These are phyloP conservation scores for Punica granatum DNA, from an alignment of 345 rosid species.

Conservation along the genomic window DNA sequence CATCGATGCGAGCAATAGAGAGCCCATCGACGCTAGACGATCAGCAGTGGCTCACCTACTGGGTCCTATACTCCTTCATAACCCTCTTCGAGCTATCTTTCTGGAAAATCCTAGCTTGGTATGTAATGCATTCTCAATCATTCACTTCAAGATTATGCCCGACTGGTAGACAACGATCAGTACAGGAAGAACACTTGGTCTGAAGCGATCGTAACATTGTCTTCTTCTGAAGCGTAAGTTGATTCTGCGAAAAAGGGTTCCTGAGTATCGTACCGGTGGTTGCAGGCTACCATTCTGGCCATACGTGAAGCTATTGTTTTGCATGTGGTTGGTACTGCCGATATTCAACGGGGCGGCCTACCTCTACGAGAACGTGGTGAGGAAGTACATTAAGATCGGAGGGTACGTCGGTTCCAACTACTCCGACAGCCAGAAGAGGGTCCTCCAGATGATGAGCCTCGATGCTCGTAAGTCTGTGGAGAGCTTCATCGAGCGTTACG, in stretches of 20 bases:
- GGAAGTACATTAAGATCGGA: conserved; percentile 60
- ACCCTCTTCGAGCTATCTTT: conserved; percentile 69
- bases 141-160: no score
- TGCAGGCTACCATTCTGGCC: conserved; percentile 88
- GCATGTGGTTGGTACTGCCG: conserved; percentile 87
- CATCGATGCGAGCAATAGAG: conserved; percentile 83
- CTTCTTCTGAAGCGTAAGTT: background rate
- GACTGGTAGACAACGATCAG: no score
- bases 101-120: conserved; percentile 71
- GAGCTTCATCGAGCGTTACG: conserved; percentile 57
- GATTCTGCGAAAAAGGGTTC: background rate
- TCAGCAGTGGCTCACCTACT: conserved; percentile 94
- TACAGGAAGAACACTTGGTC: no score
- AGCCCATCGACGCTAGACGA: conserved; percentile 77
- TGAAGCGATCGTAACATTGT: no score
- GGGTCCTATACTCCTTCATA: conserved; percentile 82
- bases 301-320: conserved; percentile 59
- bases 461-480: conserved; percentile 71
- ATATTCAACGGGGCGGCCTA: conserved; percentile 85
- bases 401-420: conserved; percentile 29
- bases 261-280: no score
- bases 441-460: conserved; percentile 86
- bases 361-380: conserved; percentile 48
- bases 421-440: conserved; percentile 54
- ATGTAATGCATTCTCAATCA: background rate